A percentile compares a stretch with the other conserved stretches of the same genome.
Evolutionary conservation across 192 early-diverging fungal genomes (phyloP).

Genomic region (Thamnidium elegans): DNA sequence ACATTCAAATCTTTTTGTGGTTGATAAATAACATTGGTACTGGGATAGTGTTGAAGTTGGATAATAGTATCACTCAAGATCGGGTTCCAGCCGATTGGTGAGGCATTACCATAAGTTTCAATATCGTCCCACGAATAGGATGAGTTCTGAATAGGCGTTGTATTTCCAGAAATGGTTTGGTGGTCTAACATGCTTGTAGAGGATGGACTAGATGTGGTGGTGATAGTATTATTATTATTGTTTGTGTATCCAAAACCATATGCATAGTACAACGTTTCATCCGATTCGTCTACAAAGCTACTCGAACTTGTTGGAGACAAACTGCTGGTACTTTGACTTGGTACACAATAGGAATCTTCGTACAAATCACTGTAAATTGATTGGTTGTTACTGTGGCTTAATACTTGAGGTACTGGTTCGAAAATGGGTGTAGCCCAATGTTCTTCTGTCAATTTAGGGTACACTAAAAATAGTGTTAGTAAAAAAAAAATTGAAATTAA

Average conservation of each 20-base stretch:
- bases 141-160: neutral
- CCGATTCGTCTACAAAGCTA: conserved; percentile 2
- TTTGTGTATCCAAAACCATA: conserved; percentile 11
- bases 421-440: neutral
- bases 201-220: neutral
- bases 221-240: neutral
- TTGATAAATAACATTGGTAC: neutral
- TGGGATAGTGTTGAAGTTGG: neutral
- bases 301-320: conserved; percentile 4
- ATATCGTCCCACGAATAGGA: conserved; percentile 15
- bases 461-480: neutral
- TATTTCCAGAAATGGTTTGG: conserved; percentile 3
- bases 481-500: neutral
- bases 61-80: no score
- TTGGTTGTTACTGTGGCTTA: neutral
- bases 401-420: conserved; percentile 3
- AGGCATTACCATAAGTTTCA: neutral
- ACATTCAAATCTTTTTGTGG: neutral
- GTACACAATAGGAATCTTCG: neutral
- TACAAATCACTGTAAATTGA: neutral
- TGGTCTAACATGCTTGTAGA: conserved; percentile 3
- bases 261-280: conserved; percentile 6
- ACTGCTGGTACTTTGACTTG: neutral
- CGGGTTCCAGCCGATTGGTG: conserved; percentile 16
- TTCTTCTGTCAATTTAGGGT: conserved; percentile 11